Evolutionary conservation across 2,329 filamentous ascomycete genomes (phyloP), one percentile per base, ranked within the genome.

Genomic region (Diaporthe vexans): DNA sequence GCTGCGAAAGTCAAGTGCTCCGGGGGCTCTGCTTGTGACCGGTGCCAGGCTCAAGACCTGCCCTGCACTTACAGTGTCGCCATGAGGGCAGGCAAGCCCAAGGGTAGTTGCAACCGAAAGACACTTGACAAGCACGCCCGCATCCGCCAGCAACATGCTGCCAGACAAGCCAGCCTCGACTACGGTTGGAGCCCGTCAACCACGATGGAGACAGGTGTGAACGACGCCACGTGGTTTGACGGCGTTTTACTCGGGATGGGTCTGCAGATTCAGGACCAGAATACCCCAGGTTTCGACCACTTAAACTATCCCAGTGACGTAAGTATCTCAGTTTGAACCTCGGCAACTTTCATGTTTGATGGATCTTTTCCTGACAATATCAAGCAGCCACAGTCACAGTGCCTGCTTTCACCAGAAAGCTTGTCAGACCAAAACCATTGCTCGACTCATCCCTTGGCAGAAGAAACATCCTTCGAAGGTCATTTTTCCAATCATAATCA

Each of bases 81-180:
- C 3, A 46, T 63, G 58, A 46, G 58, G 24, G 58, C 58, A 17
- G 58, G 58, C 24, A 63, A 63, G 24, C 58, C 58, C n/a, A 63
- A 63, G 58, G 58, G 58, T 40, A 63, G 58, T 1, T 63, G 58
- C 24, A 63, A 63, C 37, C 58, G 58, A 24, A 63, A 63, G 40
- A 63, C 58, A 3, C 58, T 46, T 0, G 58, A 63, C 58, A 63
- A 63, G 17, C 58, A 63, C 17, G 58, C 58, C 24, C 58, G 58
- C 40, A 63, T 63, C 58, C 58, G 58, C 40, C 58, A 63, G 37
- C 58, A 63, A 17, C 58, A 63, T 29, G 58, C 58, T 11, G 58
- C 58, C 15, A 46, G 37, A 10, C 58, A 46, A 3, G 37, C 58
- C 35, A 63, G 37, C 21, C 4, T 46, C 24, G 58, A 63, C 37